A percentile compares a stretch with the other conserved stretches of the same genome.
phyloP scores from a whole-genome alignment of 768 basidiomycete genomes.

The Mycena floridula region DNA sequence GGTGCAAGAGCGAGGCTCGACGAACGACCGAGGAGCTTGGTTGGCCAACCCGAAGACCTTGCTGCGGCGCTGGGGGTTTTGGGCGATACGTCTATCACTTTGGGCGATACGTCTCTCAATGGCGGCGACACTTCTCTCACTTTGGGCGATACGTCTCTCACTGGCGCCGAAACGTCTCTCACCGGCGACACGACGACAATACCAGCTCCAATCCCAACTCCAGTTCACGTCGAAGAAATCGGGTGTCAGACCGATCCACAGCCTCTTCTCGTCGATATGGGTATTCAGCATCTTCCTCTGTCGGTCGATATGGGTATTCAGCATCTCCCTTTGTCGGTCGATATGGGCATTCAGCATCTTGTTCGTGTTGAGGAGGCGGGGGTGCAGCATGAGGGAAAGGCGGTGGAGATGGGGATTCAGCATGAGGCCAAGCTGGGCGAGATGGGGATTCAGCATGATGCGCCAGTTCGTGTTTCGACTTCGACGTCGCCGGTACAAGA shows the following conservation, averaged over 20 bases:
- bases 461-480: neutral
- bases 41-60: slow-evolving; percentile 68
- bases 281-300: no score
- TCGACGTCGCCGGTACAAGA: slow-evolving; percentile 4
- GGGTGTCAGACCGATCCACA: no score
- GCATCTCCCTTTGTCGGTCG: slow-evolving; percentile 13
- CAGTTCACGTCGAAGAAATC: no score
- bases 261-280: no score
- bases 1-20: slow-evolving; percentile 66
- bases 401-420: slow-evolving; percentile 45
- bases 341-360: slow-evolving; percentile 23
- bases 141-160: no score
- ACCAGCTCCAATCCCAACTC: no score
- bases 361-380: slow-evolving; percentile 40
- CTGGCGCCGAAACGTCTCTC: no score
- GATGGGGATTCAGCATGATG: slow-evolving; percentile 5
- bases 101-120: no score
- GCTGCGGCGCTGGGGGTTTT: slow-evolving; percentile 51
- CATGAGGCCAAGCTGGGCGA: slow-evolving; percentile 24
- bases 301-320: no score
- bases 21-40: slow-evolving; percentile 61
- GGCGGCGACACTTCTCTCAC: no score
- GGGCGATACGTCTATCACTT: no score
- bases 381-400: slow-evolving; percentile 29
- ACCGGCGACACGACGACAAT: no score